phyloP scores from a whole-genome alignment of 2,329 filamentous ascomycete species.

The Calonectria pseudoturangicola region DNA sequence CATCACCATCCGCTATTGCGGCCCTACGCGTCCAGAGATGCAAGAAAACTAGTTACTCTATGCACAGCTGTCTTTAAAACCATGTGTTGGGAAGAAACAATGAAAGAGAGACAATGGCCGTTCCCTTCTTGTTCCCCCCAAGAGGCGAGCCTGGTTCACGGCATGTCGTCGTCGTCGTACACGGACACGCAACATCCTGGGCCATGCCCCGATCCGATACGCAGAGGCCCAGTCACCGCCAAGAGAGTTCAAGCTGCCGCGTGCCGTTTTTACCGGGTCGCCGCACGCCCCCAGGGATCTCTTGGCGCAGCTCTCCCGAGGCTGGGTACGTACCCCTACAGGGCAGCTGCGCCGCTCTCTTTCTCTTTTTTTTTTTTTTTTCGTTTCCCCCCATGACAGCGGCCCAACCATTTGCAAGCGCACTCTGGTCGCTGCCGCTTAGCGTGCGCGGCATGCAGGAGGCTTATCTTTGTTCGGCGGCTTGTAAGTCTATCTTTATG shows the following conservation, averaged over 20 bases:
- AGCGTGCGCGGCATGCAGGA: no score
- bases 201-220: conserved; percentile 17
- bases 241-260: conserved; percentile 23
- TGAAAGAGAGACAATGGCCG: not conserved
- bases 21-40: not conserved
- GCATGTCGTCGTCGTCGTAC: not conserved
- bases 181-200: conserved; percentile 15
- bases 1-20: not conserved
- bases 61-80: no score
- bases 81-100: not conserved
- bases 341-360: not conserved
- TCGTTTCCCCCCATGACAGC: not conserved
- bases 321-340: conserved; percentile 10
- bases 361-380: not conserved
- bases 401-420: no score
- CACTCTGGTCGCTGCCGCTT: no score
- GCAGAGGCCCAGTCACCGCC: conserved; percentile 30
- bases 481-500: no score
- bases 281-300: conserved; percentile 21
- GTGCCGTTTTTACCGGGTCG: conserved; percentile 33
- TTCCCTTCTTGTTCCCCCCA: not conserved
- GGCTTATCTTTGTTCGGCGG: no score
- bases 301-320: conserved; percentile 23
- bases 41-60: conserved; percentile 2
- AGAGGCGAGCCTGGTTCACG: not conserved